Percentiles rank a stretch among this genome's conserved stretches.
Conservation (phyloP, 805 yeast species). For the Candida krabiensis region DNA sequence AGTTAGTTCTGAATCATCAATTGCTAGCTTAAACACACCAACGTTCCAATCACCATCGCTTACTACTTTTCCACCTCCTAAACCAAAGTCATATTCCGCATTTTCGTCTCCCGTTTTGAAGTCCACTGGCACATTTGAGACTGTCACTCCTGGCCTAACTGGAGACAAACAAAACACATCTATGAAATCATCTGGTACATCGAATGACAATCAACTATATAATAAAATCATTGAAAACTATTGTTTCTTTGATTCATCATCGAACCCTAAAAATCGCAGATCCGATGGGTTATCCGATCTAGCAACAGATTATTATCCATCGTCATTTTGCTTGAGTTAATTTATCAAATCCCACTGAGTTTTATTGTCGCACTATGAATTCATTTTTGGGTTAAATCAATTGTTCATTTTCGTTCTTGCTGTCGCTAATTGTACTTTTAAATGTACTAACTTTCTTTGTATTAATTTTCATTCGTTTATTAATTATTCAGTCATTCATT, state of each 20-base stretch:
- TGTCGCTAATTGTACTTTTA: slow-evolving; percentile 2
- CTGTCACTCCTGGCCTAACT: neutral
- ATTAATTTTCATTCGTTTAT: slow-evolving; percentile 1
- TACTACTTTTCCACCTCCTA: slow-evolving; percentile 6
- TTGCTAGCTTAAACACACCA: slow-evolving; percentile 18
- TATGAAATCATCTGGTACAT: neutral
- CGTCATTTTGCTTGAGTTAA: slow-evolving; percentile 13
- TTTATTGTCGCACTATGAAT: too few relatives aligned
- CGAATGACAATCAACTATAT: slow-evolving; percentile 19
- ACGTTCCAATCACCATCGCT: slow-evolving; percentile 10
- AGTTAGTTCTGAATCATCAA: slow-evolving; percentile 32
- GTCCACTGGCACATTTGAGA: slow-evolving; percentile 1
- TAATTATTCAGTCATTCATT: slow-evolving; percentile 3
- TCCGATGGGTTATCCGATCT: slow-evolving; percentile 3
- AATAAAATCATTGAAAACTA: slow-evolving; percentile 28
- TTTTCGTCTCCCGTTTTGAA: slow-evolving; percentile 7
- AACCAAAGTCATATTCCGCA: slow-evolving; percentile 14
- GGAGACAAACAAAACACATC: neutral
- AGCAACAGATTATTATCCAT: slow-evolving; percentile 4
- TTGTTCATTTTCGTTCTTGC: too few relatives aligned
- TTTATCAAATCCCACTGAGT: too few relatives aligned
- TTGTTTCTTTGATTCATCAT: slow-evolving; percentile 30
- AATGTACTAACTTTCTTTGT: slow-evolving; percentile 1
- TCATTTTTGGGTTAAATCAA: too few relatives aligned
- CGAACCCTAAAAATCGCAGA: slow-evolving; percentile 7